phyloP scores from a whole-genome alignment of 768 basidiomycete species.

The Galerina sulciceps region DNA sequence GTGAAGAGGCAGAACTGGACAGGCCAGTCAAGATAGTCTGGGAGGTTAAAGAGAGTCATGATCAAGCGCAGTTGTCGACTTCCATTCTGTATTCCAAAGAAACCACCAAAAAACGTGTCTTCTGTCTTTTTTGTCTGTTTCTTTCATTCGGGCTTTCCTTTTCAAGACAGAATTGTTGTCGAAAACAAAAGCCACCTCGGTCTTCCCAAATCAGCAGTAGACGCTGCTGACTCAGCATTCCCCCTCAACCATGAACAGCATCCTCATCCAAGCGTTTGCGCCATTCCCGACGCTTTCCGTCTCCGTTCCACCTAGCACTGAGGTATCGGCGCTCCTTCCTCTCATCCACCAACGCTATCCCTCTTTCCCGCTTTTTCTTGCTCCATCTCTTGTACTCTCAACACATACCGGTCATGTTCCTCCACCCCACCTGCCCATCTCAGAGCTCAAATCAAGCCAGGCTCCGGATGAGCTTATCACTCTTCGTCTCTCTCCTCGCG shows the following conservation, averaged over 20 bases:
- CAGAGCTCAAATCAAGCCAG: conserved; percentile 23
- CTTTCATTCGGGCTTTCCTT: no score
- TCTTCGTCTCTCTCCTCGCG: conserved; percentile 72
- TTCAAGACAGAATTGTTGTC: no score
- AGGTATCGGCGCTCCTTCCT: conserved; percentile 32
- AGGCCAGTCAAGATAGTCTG: conserved; percentile 61
- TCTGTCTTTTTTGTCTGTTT: no score
- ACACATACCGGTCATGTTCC: conserved; percentile 42
- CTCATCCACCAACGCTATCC: conserved; percentile 40
- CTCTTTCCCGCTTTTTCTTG: conserved; percentile 34
- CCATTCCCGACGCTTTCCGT: conserved; percentile 46
- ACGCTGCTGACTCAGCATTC: conserved; percentile 24
- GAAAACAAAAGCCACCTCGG: not conserved
- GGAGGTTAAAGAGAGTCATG: conserved; percentile 33
- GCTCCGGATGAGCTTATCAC: conserved; percentile 48
- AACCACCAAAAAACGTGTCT: no score
- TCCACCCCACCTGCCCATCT: conserved; percentile 26
- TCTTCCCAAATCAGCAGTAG: not conserved
- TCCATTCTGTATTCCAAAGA: no score
- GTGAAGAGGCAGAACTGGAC: conserved; percentile 58
- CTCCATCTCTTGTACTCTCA: conserved; percentile 35
- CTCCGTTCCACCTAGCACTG: conserved; percentile 30
- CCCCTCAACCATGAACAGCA: conserved; percentile 32
- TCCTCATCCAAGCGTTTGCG: conserved; percentile 39
- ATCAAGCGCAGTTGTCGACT: not conserved